These are phyloP conservation scores for Lipomyces yamadae DNA, from an alignment of 805 yeast species.

Conservation along the genomic window DNA sequence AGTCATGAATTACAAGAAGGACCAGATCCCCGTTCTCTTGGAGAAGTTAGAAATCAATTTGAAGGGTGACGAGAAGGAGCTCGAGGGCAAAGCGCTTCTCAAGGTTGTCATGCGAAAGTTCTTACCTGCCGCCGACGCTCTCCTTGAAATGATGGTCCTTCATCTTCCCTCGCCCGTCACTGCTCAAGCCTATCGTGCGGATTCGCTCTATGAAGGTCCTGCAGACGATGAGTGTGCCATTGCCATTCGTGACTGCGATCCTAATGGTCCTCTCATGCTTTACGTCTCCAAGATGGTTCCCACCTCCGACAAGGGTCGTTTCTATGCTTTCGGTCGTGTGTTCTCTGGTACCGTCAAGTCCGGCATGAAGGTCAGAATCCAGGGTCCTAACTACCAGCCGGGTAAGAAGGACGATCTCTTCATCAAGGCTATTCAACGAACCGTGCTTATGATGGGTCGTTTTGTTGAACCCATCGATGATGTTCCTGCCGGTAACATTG, in stretches of 20 bases:
- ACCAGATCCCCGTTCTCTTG: constrained; percentile 87
- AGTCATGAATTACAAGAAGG: constrained; percentile 99
- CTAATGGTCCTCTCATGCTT: constrained; percentile 96
- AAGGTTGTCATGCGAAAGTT: constrained; percentile 99
- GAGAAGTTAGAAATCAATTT: constrained; percentile 92
- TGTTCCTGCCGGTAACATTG: constrained; percentile 99
- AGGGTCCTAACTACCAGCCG: constrained; percentile 99
- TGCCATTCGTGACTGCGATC: constrained; percentile 98
- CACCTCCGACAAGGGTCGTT: constrained; percentile 99
- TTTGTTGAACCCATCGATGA: constrained; percentile 96
- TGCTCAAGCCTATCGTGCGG: constrained; percentile 99
- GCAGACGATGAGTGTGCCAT: constrained; percentile 79
- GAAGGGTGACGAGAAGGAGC: constrained; percentile 96
- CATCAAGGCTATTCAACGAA: constrained; percentile 97
- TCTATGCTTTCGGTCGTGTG: constrained; percentile 99
- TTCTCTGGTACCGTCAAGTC: constrained; percentile 99
- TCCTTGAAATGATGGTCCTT: constrained; percentile 96
- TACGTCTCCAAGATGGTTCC: constrained; percentile 99
- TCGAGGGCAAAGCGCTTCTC: constrained; percentile 97
- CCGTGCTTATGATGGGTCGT: constrained; percentile 99
- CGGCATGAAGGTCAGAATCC: constrained; percentile 99
- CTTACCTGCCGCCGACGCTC: constrained; percentile 99
- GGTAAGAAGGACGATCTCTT: constrained; percentile 98
- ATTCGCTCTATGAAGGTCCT: constrained; percentile 99
- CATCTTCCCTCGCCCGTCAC: constrained; percentile 99